Evolutionary conservation across 306 rosid species (phyloP).

Genomic region (Prosopis cineraria): DNA sequence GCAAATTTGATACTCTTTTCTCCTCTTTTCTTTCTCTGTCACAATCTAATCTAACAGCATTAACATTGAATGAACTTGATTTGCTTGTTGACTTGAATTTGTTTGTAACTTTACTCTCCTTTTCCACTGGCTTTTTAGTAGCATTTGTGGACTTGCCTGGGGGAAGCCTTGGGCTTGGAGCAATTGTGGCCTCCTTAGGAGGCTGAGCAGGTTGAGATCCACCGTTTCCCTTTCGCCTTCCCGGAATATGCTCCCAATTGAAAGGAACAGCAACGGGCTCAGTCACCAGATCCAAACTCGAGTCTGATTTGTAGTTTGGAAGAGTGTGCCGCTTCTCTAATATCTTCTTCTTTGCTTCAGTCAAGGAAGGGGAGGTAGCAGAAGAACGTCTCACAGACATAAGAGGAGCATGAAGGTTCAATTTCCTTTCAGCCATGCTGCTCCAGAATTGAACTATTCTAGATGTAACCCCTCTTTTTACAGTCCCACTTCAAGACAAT

Average conservation of each 20-base stretch:
- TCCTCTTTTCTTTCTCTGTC: conserved; percentile 37
- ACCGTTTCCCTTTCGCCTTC: conserved; percentile 52
- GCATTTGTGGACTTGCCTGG: conserved; percentile 48
- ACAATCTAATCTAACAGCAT: conserved; percentile 31
- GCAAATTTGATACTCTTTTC: conserved; percentile 38
- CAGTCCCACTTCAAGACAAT: conserved; percentile 28
- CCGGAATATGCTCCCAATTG: conserved; percentile 84
- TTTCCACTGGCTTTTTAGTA: conserved; percentile 31
- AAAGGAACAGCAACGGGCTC: conserved; percentile 89
- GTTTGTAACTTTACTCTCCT: conserved; percentile 35
- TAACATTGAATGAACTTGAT: conserved; percentile 35
- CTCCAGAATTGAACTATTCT: conserved; percentile 26
- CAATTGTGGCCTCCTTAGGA: conserved; percentile 39
- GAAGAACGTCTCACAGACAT: conserved; percentile 79
- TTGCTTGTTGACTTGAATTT: conserved; percentile 18
- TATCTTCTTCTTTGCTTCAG: conserved; percentile 45
- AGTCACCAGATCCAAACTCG: conserved; percentile 66
- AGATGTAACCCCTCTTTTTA: conserved; percentile 12
- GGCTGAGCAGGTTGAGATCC: conserved; percentile 46
- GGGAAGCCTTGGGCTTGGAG: conserved; percentile 53
- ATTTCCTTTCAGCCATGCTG: conserved; percentile 68
- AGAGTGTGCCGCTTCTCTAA: conserved; percentile 44
- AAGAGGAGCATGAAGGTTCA: conserved; percentile 81
- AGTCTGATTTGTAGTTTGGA: conserved; percentile 43
- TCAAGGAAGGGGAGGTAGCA: conserved; percentile 46